These are phyloP conservation scores for Elsinoe fawcettii DNA, from an alignment of 2,329 filamentous ascomycete species.

Conservation along the genomic window DNA sequence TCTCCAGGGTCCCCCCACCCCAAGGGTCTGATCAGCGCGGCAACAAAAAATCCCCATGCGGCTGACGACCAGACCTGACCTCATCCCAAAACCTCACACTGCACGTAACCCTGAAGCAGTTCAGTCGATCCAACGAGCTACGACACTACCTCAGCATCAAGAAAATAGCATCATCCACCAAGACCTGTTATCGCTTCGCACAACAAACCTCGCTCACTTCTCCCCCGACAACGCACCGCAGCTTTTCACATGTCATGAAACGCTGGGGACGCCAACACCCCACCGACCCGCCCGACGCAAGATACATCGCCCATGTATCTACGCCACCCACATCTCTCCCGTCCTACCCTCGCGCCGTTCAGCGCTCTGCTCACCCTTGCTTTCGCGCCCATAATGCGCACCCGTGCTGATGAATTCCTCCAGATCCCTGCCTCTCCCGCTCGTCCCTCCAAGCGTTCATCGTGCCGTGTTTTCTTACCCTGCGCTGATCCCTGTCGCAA, in stretches of 20 bases:
- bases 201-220: neutral
- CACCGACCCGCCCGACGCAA: neutral
- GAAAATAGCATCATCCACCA: neutral
- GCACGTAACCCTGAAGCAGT: neutral
- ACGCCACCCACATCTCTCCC: neutral
- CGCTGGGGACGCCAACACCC: conserved; percentile 12
- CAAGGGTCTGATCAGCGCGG: neutral
- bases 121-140: neutral
- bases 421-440: neutral
- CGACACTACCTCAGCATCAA: neutral
- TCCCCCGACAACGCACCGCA: neutral
- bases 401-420: neutral
- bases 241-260: neutral
- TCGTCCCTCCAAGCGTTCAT: neutral
- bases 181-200: neutral
- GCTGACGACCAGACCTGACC: conserved; percentile 4
- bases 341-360: neutral
- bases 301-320: conserved; percentile 8
- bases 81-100: neutral
- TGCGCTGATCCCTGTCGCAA: neutral
- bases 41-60: neutral
- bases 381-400: neutral
- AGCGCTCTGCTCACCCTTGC: neutral
- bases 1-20: conserved; percentile 6
- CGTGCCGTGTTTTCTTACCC: neutral